Conservation (phyloP, 257 asterid species). For the Prunella vulgaris region DNA sequence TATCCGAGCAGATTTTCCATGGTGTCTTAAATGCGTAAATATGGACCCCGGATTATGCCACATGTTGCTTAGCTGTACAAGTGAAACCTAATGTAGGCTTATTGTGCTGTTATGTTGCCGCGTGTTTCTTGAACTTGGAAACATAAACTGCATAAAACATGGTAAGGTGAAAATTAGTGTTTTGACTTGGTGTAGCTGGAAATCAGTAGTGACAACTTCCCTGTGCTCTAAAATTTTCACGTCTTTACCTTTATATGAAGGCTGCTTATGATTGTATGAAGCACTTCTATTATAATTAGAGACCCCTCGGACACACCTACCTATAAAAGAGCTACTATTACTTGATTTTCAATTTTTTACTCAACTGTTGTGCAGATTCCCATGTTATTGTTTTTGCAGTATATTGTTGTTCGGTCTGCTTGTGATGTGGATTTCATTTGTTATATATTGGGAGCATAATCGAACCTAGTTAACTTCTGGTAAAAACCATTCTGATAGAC, state of each 20-base stretch:
- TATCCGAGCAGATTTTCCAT: background rate
- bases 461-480: background rate
- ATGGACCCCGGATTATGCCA: background rate
- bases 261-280: background rate
- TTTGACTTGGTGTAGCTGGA: constrained; percentile 2
- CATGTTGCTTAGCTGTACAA: background rate
- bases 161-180: background rate
- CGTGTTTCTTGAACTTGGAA: background rate
- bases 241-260: background rate
- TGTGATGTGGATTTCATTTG: background rate
- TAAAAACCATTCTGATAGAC: background rate
- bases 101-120: background rate
- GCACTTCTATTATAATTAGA: background rate
- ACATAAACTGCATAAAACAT: background rate
- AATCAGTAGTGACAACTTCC: background rate
- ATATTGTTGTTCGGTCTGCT: background rate
- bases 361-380: background rate
- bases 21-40: background rate
- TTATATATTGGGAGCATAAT: background rate
- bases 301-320: background rate
- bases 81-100: background rate
- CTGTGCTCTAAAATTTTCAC: background rate
- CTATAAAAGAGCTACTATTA: background rate
- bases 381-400: background rate
- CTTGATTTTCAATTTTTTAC: background rate